Conservation (phyloP, 2,329 filamentous ascomycete genomes). For the Diaporthe aspalathi region DNA sequence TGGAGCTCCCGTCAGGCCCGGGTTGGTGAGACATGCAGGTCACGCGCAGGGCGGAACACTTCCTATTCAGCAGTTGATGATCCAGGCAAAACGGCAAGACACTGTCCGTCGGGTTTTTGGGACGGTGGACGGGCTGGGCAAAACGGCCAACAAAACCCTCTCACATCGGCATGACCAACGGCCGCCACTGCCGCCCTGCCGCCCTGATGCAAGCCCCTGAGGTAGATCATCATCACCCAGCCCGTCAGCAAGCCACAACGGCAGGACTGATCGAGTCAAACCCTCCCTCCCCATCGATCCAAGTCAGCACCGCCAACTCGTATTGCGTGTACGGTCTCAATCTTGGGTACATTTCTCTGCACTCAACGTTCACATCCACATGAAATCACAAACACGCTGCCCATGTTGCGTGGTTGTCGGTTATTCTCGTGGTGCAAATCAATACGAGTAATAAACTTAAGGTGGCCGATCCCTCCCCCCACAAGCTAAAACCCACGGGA, state of each 20-base stretch:
- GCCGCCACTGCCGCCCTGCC: too few species aligned
- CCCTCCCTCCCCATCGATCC: not conserved
- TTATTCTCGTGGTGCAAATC: too few species aligned
- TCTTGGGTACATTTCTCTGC: not conserved
- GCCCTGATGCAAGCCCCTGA: slow-evolving; percentile 32
- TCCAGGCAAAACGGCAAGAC: not conserved
- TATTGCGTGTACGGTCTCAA: not conserved
- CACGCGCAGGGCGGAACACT: slow-evolving; percentile 20
- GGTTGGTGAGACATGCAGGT: slow-evolving; percentile 25
- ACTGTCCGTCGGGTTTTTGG: not conserved
- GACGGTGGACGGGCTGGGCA: not conserved
- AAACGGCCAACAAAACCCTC: not conserved
- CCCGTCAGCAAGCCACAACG: not conserved
- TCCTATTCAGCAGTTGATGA: slow-evolving; percentile 1
- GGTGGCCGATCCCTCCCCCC: slow-evolving; percentile 15
- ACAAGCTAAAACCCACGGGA: slow-evolving; percentile 20
- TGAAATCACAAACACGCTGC: not conserved
- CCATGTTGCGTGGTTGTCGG: not conserved
- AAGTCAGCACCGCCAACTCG: not conserved
- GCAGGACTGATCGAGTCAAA: slow-evolving; percentile 5
- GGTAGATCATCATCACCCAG: slow-evolving; percentile 15
- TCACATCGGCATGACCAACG: slow-evolving; percentile 24
- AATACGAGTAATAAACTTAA: not conserved
- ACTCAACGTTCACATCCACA: not conserved
- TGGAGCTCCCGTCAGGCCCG: not conserved